Evolutionary conservation across 176 grass and related monocot species (phyloP).

Genomic region (Leersia perrieri): DNA sequence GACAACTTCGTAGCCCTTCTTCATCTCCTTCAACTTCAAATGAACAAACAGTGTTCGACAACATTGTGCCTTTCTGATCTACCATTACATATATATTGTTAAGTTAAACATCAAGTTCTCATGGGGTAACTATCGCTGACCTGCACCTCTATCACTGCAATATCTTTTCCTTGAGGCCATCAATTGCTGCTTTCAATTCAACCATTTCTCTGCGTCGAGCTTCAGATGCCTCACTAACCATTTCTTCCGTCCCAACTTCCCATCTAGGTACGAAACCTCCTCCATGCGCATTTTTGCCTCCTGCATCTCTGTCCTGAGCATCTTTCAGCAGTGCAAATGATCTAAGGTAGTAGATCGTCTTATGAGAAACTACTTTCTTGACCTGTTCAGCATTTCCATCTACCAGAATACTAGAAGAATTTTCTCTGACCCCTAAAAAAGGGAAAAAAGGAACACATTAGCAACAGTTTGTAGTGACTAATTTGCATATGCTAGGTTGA

Average conservation of each 20-base stretch:
- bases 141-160: not conserved
- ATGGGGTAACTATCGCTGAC: not conserved
- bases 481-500: not conserved
- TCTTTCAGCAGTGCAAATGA: not conserved
- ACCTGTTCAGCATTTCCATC: not conserved
- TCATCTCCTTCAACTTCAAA: too few relatives aligned
- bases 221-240: not conserved
- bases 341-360: conserved; percentile 31
- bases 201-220: not conserved
- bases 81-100: not conserved
- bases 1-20: too few relatives aligned
- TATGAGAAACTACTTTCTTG: conserved; percentile 12
- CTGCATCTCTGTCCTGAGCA: not conserved
- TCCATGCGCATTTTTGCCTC: not conserved
- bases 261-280: conserved; percentile 12
- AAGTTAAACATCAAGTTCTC: not conserved
- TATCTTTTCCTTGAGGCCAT: not conserved
- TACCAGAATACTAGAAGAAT: not conserved
- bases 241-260: not conserved
- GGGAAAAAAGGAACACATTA: not conserved
- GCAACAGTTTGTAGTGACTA: not conserved
- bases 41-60: too few relatives aligned
- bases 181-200: not conserved
- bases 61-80: too few relatives aligned
- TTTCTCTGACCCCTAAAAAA: not conserved